Evolutionary conservation across 106 monocot species (phyloP).

Genomic region (Dioscorea zingiberensis): DNA sequence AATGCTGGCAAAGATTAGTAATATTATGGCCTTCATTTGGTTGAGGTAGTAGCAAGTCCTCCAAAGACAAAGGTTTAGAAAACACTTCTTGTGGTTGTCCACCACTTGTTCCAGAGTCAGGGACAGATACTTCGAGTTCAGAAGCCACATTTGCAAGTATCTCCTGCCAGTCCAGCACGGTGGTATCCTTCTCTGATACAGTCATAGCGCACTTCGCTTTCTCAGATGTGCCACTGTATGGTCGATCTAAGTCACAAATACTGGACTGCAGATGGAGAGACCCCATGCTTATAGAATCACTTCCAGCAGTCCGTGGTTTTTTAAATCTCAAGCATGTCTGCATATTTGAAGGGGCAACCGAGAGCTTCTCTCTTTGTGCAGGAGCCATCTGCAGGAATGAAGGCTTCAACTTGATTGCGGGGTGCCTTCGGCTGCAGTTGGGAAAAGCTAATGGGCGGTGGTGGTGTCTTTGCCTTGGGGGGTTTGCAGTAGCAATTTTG

Average conservation of each 20-base stretch:
- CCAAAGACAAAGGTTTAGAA: neutral
- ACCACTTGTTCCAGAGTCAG: neutral
- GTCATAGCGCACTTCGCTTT: neutral
- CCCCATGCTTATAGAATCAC: neutral
- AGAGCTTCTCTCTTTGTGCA: conserved; percentile 5
- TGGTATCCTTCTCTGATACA: conserved; percentile 2
- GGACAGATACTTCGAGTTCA: conserved; percentile 34
- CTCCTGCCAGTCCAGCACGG: conserved; percentile 25
- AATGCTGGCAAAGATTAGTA: neutral
- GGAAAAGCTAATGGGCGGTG: neutral
- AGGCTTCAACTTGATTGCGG: neutral
- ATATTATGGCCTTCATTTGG: neutral
- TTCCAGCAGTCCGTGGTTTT: conserved; percentile 9
- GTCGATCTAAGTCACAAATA: neutral
- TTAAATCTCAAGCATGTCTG: conserved; percentile 9
- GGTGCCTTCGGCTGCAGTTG: neutral
- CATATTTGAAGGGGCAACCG: neutral
- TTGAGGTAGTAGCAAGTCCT: neutral
- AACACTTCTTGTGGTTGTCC: neutral
- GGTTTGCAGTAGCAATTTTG: neutral
- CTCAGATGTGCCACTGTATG: neutral
- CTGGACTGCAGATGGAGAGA: neutral
- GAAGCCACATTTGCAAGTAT: conserved; percentile 46
- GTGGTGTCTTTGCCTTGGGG: conserved; percentile 6
- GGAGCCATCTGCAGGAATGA: conserved; percentile 6